Conservation (phyloP, 2,329 filamentous ascomycete genomes). For the Ampelomyces quisqualis region DNA sequence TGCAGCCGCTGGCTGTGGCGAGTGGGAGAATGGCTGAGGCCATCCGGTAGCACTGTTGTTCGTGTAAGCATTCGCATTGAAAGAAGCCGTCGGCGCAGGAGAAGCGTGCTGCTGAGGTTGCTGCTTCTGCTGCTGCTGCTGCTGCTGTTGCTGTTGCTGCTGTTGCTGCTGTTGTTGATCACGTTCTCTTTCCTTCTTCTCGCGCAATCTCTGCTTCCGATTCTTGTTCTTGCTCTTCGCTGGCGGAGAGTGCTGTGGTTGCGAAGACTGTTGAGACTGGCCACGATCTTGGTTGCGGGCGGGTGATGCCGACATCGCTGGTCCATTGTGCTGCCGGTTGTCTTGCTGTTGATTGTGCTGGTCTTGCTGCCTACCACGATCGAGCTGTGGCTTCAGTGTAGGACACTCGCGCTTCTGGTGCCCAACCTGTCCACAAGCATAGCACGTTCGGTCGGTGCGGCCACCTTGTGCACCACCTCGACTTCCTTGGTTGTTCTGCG, state of each 20-base stretch:
- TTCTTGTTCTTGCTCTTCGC: slow-evolving; percentile 33
- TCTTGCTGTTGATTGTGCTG: slow-evolving; percentile 24
- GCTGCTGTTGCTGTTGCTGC: slow-evolving; percentile 18
- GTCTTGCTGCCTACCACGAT: slow-evolving; percentile 26
- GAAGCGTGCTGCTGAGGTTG: slow-evolving; percentile 21
- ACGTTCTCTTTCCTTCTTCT: slow-evolving; percentile 30
- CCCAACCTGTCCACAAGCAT: slow-evolving; percentile 7
- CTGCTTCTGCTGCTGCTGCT: slow-evolving; percentile 16
- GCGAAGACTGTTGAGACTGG: slow-evolving; percentile 20
- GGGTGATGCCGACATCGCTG: slow-evolving; percentile 30
- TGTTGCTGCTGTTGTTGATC: slow-evolving; percentile 11
- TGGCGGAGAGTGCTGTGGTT: slow-evolving; percentile 17
- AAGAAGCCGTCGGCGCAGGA: slow-evolving; percentile 18
- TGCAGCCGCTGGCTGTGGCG: slow-evolving; percentile 19
- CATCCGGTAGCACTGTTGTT: slow-evolving; percentile 24
- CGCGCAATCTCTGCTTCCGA: slow-evolving; percentile 31
- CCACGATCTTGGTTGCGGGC: slow-evolving; percentile 22
- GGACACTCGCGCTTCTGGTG: slow-evolving; percentile 21
- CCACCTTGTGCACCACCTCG: slow-evolving; percentile 8
- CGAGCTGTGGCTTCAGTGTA: slow-evolving; percentile 24
- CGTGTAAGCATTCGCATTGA: slow-evolving; percentile 21
- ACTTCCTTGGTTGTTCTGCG: slow-evolving; percentile 15
- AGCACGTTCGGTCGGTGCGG: slow-evolving; percentile 5
- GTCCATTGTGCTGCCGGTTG: slow-evolving; percentile 18
- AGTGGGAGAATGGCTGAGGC: slow-evolving; percentile 20